Evolutionary conservation across 2,329 filamentous ascomycete species (phyloP).

Genomic region (Sarocladium brachiariae): DNA sequence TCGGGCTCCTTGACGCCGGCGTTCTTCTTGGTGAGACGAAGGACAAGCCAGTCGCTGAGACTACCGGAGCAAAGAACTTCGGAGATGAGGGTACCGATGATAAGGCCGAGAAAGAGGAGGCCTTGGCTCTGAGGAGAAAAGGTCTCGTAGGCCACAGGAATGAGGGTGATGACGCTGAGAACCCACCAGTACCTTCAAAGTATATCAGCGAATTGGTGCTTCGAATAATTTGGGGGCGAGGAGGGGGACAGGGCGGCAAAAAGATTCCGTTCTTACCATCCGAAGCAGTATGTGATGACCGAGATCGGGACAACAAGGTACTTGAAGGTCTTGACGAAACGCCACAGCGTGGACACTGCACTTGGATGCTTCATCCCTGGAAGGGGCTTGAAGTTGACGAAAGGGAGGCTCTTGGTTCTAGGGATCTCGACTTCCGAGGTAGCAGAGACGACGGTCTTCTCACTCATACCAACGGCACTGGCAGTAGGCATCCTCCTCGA

Average conservation of each 20-base stretch:
- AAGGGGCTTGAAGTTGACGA: conserved; percentile 37
- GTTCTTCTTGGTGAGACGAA: conserved; percentile 36
- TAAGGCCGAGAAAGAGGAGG: conserved; percentile 45
- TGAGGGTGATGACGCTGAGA: conserved; percentile 43
- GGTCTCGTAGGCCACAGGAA: conserved; percentile 43
- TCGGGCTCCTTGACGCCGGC: conserved; percentile 38
- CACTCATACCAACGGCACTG: background rate
- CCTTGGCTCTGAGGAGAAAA: conserved; percentile 43
- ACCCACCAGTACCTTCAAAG: conserved; percentile 44
- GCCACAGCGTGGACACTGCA: conserved; percentile 35
- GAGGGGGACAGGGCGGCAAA: background rate
- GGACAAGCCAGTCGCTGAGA: conserved; percentile 45
- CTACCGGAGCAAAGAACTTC: conserved; percentile 45
- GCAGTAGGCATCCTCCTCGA: conserved; percentile 13
- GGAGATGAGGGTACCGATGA: conserved; percentile 44
- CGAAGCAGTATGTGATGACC: conserved; percentile 42
- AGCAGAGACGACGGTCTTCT: conserved; percentile 17
- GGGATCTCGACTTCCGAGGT: background rate
- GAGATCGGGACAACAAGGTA: conserved; percentile 37
- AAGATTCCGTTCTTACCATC: conserved; percentile 26
- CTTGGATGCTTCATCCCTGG: conserved; percentile 46
- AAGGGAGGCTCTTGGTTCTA: conserved; percentile 35
- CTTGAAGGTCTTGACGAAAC: conserved; percentile 40
- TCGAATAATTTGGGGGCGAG: too few species aligned
- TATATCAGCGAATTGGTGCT: too few species aligned